Conservation (phyloP, 371 early-diverging fungal species). For the Mucor circinelloides region DNA sequence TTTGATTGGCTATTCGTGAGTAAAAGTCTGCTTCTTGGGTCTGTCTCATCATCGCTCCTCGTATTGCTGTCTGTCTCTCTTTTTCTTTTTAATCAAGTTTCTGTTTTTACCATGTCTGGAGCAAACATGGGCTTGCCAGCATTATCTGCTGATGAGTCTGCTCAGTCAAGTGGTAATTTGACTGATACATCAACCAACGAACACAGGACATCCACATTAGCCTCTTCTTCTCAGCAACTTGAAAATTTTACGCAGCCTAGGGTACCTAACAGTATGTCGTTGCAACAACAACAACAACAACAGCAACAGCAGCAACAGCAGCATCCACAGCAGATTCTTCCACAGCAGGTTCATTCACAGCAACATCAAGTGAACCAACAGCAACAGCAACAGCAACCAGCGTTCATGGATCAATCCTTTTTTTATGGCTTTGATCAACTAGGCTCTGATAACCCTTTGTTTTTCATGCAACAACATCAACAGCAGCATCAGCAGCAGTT, state of each 20-base stretch:
- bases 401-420: conserved; percentile 38
- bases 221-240: neutral
- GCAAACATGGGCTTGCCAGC: conserved; percentile 14
- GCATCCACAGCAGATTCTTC: conserved; percentile 3
- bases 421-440: conserved; percentile 45
- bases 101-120: neutral
- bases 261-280: neutral
- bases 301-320: conserved; percentile 5
- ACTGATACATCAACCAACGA: conserved; percentile 9
- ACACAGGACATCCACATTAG: neutral
- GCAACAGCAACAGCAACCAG: conserved; percentile 2
- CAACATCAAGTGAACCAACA: conserved; percentile 11
- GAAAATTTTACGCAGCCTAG: conserved; percentile 7
- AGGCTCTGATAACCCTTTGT: conserved; percentile 33
- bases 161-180: conserved; percentile 10
- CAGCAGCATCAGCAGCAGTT: conserved; percentile 22
- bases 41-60: neutral
- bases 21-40: neutral
- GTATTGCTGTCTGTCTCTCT: neutral
- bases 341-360: too few relatives aligned
- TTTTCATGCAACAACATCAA: conserved; percentile 38
- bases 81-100: neutral
- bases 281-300: conserved; percentile 14
- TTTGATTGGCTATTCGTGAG: neutral
- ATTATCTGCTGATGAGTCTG: conserved; percentile 21